Evolutionary conservation across 768 basidiomycete genomes (phyloP).

Genomic region (Tephrocybe sp.): DNA sequence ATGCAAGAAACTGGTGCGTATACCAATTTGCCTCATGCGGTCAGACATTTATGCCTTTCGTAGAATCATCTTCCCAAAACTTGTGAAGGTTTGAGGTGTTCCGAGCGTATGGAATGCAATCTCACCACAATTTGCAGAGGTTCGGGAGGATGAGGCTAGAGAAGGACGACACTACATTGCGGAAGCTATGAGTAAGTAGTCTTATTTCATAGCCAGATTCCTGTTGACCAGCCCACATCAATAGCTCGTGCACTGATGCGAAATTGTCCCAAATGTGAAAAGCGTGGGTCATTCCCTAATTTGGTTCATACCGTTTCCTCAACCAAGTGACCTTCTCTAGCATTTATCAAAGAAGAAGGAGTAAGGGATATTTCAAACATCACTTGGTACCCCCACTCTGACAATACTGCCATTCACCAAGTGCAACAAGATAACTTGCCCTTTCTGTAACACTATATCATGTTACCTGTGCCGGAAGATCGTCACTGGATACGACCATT

Average conservation of each 20-base stretch:
- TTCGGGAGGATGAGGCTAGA: slow-evolving; percentile 8
- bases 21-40: not conserved
- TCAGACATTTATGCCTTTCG: not conserved
- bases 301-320: not conserved
- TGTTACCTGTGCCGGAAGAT: slow-evolving; percentile 73
- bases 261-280: slow-evolving; percentile 70
- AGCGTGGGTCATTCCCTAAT: slow-evolving; percentile 41
- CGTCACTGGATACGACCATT: slow-evolving; percentile 67
- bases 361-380: slow-evolving; percentile 1
- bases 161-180: slow-evolving; percentile 69
- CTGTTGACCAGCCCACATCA: too few relatives aligned
- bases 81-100: slow-evolving; percentile 30
- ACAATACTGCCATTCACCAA: slow-evolving; percentile 22
- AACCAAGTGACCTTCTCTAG: not conserved
- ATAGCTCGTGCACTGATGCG: slow-evolving; percentile 69
- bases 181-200: slow-evolving; percentile 72
- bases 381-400: too few relatives aligned
- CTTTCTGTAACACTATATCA: slow-evolving; percentile 53
- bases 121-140: not conserved
- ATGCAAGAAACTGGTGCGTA: slow-evolving; percentile 62
- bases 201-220: slow-evolving; percentile 1
- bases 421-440: slow-evolving; percentile 82
- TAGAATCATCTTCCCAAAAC: slow-evolving; percentile 69
- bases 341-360: slow-evolving; percentile 17
- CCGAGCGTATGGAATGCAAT: not conserved